Evolutionary conservation across 2,329 filamentous ascomycete species (phyloP), one percentile per base, ranked within the genome.

Genomic region (Ophiostoma tasmaniense): DNA sequence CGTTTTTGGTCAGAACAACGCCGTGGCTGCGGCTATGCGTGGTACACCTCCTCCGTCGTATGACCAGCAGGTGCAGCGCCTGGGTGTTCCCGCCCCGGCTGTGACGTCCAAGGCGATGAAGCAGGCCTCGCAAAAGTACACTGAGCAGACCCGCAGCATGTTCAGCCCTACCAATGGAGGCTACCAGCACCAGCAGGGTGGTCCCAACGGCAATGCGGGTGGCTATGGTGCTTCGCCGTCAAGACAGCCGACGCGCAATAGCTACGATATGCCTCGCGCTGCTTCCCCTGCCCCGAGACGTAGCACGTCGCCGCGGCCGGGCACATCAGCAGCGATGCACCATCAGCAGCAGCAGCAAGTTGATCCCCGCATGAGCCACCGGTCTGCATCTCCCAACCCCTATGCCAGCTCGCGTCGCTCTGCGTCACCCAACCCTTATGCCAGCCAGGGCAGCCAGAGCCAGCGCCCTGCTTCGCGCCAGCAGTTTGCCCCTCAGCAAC

Each of bases 71-170:
- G 85, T 92, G 64, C 91, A 90, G 76, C 86, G 91, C 70, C 84
- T 98, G 3, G 95, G 93, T 68, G 91, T 94, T 14, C 96, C 95
- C 1, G 90, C 94, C 70, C 93, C 94, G 1, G 95, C 95, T 1
- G 92, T 96, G 71, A 99, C 96, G 0, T 91, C 92, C 3, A 91
- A 90, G 72, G 92, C 95, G 65, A 99, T 99, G 96, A 92, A 97
- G 76, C 91, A 96, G 78, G 92, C 93, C 3, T 95, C 93, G 0
- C 90, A 96, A 74, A 93, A 93, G 78, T 97, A 94, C 75, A 87
- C 90, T 28, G 87, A 89, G 64, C 91, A 97, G 78, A 92, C 91
- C 2, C 87, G 92, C 61, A 92, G 85, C 75, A 89, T 97, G 81
- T 95, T 96, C 77, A 83, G 75, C 39, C 73, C 70, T 17, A 50